Evolutionary conservation across 140 eudicot genomes (phyloP).

Genomic region (Anethum foeniculum): DNA sequence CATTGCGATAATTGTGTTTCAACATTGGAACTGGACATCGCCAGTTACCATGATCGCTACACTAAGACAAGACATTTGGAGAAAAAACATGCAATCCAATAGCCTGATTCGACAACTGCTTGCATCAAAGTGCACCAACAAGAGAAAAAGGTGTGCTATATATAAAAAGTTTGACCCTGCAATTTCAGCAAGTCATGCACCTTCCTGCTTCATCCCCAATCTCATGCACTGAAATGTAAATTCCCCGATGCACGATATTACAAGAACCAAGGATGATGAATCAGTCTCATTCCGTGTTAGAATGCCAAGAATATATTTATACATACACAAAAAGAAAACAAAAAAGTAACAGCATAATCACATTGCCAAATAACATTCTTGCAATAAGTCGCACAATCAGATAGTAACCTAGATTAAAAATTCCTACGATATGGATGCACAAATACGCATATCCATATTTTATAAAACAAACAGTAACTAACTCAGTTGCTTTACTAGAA

Average conservation of each 20-base stretch:
- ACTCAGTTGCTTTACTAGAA: neutral
- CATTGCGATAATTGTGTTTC: neutral
- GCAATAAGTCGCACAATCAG: neutral
- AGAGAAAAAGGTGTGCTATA: too few species aligned
- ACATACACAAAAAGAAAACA: neutral
- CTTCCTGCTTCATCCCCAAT: too few species aligned
- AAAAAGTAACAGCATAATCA: neutral
- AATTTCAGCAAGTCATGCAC: too few species aligned
- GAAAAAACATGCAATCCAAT: neutral
- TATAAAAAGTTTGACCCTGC: too few species aligned
- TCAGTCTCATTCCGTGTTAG: neutral
- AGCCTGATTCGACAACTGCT: neutral
- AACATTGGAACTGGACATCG: neutral
- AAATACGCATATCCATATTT: neutral
- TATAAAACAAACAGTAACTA: neutral
- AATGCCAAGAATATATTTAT: neutral
- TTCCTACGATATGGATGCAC: constrained; percentile 4
- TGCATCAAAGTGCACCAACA: neutral
- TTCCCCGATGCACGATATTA: too few species aligned
- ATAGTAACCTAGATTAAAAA: neutral
- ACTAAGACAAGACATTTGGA: neutral
- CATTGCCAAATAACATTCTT: neutral
- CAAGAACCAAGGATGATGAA: neutral
- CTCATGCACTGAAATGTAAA: too few species aligned
- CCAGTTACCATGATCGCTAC: neutral